Base-by-base conservation (phyloP, 2,329 filamentous ascomycete species). In the Rhynchosporium secalis region DNA sequence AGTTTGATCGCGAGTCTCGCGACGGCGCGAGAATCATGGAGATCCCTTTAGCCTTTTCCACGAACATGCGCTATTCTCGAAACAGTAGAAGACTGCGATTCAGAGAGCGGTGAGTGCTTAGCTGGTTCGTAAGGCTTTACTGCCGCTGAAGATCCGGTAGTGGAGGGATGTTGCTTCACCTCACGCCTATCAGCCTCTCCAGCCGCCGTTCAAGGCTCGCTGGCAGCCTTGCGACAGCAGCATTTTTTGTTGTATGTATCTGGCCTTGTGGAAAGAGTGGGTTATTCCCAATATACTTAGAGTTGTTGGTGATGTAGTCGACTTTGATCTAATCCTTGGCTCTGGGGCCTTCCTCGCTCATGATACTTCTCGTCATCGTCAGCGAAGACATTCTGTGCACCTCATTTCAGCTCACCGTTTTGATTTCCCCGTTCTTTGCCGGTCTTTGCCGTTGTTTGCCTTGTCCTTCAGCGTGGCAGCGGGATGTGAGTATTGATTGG, bases 81-180 rank as follows among this genome's bases (percentile, higher is more conserved):
- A 54, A 54, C 51, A 41, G 51, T 29, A 54, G 51, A 54, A 54
- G 33, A 54, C 28, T 40, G 36, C 51, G 51, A 54, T 8, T 52
- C n/a, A 33, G 8, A 38, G 15, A 33, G 49, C 49, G 31, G 49
- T 52, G 49, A 52, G 20, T 26, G n/a, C n/a, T 52, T 31, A 31
- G 31, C 33, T 38, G 49, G 7, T n/a, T 3, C 7, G n/a, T 26
- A 46, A n/a, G 43, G 43, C 43, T 54, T 9, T 40, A 15, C 51
- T 54, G 51, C 51, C 20, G 49, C 28, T 29, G 36, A 28, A 41
- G 51, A 54, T 54, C 51, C 51, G 51, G 51, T 20, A 54, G 33
- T 41, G 29, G 40, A 43, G 10, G 36, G 40, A 43, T 43, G 40
- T 13, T 43, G 40, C 15, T 12, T 43, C 20, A 20, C 20, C 40